Conservation (phyloP, 1,284 basidiomycete species). For the Tilletia caries region DNA sequence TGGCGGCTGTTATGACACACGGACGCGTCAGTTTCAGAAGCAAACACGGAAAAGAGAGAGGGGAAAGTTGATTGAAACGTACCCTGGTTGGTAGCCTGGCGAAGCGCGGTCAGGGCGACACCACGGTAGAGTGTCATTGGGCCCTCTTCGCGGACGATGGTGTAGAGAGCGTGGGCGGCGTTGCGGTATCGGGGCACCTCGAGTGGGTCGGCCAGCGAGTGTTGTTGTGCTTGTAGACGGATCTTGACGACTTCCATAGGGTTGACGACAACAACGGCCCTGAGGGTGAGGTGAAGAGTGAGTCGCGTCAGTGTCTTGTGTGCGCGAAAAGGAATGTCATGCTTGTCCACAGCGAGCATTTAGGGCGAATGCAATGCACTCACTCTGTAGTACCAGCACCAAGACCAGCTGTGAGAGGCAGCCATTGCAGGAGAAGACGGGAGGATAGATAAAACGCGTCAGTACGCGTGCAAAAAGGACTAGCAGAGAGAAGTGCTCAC, state of each 20-base stretch:
- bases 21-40: slow-evolving; percentile 1
- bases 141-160: slow-evolving; percentile 91
- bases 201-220: slow-evolving; percentile 92
- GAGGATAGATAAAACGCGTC: slow-evolving; percentile 3
- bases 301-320: slow-evolving; percentile 2
- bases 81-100: slow-evolving; percentile 99
- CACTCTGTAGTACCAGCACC: slow-evolving; percentile 80
- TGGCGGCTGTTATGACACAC: slow-evolving; percentile 64
- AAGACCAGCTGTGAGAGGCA: slow-evolving; percentile 87
- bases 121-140: slow-evolving; percentile 78
- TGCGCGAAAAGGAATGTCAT: too few relatives aligned
- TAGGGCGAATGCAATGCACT: slow-evolving; percentile 9
- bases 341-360: neutral
- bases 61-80: slow-evolving; percentile 25
- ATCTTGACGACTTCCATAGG: slow-evolving; percentile 99
- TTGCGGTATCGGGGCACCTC: slow-evolving; percentile 93
- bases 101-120: slow-evolving; percentile 80
- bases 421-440: too few relatives aligned
- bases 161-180: slow-evolving; percentile 92
- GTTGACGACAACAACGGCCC: slow-evolving; percentile 85
- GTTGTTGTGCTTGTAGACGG: slow-evolving; percentile 92
- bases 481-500: slow-evolving; percentile 31
- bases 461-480: neutral
- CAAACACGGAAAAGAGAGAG: neutral
- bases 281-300: too few relatives aligned